Percentiles rank a stretch among this genome's conserved stretches.
Evolutionary conservation across 2,329 filamentous ascomycete genomes (phyloP).

Genomic region (Pestalotiopsis sp.): DNA sequence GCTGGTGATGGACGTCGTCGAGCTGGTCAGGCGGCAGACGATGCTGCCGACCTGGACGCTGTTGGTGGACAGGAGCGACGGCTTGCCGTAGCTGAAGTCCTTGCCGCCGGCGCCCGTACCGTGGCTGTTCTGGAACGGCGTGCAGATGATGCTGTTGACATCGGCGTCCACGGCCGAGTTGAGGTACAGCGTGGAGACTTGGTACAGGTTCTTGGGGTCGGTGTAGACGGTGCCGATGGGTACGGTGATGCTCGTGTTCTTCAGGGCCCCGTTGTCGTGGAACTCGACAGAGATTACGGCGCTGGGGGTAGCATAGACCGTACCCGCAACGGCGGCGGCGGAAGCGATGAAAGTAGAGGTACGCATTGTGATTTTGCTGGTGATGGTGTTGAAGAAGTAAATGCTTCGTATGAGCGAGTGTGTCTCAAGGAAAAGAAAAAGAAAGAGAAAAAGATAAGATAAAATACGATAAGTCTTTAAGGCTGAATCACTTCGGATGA

Average conservation of each 20-base stretch:
- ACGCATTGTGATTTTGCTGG: conserved; percentile 20
- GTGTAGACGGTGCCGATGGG: conserved; percentile 19
- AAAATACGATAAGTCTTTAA: background rate
- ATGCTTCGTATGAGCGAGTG: background rate
- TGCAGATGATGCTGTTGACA: conserved; percentile 21
- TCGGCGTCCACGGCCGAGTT: conserved; percentile 4
- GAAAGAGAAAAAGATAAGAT: background rate
- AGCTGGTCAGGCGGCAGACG: conserved; percentile 18
- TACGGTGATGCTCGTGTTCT: conserved; percentile 11
- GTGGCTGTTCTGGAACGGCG: conserved; percentile 19
- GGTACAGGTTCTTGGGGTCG: conserved; percentile 13
- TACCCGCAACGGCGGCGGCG: conserved; percentile 10
- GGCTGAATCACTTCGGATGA: background rate
- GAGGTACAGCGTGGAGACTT: conserved; percentile 28
- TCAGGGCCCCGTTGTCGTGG: conserved; percentile 15
- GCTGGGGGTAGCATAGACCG: background rate
- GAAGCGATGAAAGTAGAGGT: conserved; percentile 19
- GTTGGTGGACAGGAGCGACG: conserved; percentile 27
- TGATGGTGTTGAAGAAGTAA: background rate
- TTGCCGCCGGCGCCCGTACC: conserved; percentile 20
- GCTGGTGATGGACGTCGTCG: background rate
- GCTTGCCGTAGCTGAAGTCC: conserved; percentile 20
- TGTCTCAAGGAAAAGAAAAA: background rate
- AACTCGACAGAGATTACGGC: conserved; percentile 22
- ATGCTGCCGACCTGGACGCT: conserved; percentile 27